Evolutionary conservation across 2,329 filamentous ascomycete species (phyloP).

Genomic region (Hymenotorrendiella dingleyae): DNA sequence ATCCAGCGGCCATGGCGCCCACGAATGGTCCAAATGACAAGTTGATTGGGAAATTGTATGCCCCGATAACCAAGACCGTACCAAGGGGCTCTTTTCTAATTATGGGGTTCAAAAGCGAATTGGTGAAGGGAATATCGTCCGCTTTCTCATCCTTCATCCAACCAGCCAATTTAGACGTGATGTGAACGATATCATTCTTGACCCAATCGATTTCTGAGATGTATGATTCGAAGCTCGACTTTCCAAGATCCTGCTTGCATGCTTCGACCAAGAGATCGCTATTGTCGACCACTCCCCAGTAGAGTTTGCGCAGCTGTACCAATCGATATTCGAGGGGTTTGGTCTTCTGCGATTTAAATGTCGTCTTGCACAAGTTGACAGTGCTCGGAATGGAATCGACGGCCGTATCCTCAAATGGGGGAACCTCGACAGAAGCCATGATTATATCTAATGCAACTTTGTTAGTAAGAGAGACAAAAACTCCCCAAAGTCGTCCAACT

Average conservation of each 20-base stretch:
- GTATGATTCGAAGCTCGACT: slow-evolving; percentile 68
- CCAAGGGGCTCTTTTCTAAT: slow-evolving; percentile 87
- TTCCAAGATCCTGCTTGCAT: slow-evolving; percentile 70
- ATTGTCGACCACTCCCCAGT: slow-evolving; percentile 85
- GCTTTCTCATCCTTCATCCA: slow-evolving; percentile 80
- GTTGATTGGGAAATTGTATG: slow-evolving; percentile 91
- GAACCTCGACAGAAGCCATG: slow-evolving; percentile 21
- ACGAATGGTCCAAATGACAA: slow-evolving; percentile 72
- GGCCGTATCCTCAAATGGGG: slow-evolving; percentile 52
- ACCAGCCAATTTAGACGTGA: slow-evolving; percentile 69
- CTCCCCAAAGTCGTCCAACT: too few relatives aligned
- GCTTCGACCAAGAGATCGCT: slow-evolving; percentile 67
- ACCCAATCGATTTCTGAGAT: slow-evolving; percentile 72
- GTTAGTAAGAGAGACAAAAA: too few relatives aligned
- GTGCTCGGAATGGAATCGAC: slow-evolving; percentile 59
- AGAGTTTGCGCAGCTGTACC: slow-evolving; percentile 84
- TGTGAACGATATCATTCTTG: slow-evolving; percentile 74
- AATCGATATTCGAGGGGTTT: slow-evolving; percentile 77
- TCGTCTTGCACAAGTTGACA: slow-evolving; percentile 54
- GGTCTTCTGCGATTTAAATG: slow-evolving; percentile 76
- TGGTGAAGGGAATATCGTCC: slow-evolving; percentile 61
- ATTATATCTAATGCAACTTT: too few relatives aligned
- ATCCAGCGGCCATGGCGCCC: slow-evolving; percentile 88
- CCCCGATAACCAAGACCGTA: slow-evolving; percentile 75
- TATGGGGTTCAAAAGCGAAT: slow-evolving; percentile 63